Conservation (phyloP, 495 filamentous ascomycete species). For the Polyplosphaeria fusca region DNA sequence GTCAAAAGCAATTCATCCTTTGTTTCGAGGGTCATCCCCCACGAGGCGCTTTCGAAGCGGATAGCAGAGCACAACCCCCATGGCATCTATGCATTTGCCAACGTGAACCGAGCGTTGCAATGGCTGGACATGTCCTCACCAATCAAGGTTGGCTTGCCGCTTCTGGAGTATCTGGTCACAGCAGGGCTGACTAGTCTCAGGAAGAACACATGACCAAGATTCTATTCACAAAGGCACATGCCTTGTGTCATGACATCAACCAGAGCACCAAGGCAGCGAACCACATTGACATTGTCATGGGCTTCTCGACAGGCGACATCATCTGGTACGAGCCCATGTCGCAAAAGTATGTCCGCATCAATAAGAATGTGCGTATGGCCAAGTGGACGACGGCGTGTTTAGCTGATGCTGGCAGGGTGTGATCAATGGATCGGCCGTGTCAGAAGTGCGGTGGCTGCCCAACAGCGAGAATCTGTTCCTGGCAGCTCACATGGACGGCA, state of each 20-base stretch:
- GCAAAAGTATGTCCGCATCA: slow-evolving; percentile 90
- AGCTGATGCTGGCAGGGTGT: slow-evolving; percentile 55
- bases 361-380: slow-evolving; percentile 89
- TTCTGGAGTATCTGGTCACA: neutral
- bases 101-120: slow-evolving; percentile 90
- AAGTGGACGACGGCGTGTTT: neutral
- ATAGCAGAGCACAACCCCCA: slow-evolving; percentile 73
- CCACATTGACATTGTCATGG: slow-evolving; percentile 90
- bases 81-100: slow-evolving; percentile 86
- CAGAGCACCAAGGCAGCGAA: slow-evolving; percentile 68
- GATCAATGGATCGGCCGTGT: slow-evolving; percentile 80
- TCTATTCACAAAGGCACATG: slow-evolving; percentile 91
- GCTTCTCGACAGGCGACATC: slow-evolving; percentile 91
- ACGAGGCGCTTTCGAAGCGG: slow-evolving; percentile 74
- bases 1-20: slow-evolving; percentile 97
- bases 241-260: slow-evolving; percentile 93
- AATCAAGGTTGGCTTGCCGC: slow-evolving; percentile 47
- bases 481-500: slow-evolving; percentile 88
- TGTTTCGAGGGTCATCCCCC: slow-evolving; percentile 88
- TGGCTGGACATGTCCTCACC: slow-evolving; percentile 69
- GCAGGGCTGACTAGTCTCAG: slow-evolving; percentile 23
- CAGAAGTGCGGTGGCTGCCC: slow-evolving; percentile 88
- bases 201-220: slow-evolving; percentile 91
- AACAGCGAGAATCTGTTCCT: slow-evolving; percentile 92
- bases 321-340: slow-evolving; percentile 99